Percentiles rank a stretch among this genome's conserved stretches.
Evolutionary conservation across 345 rosid species (phyloP).

Genomic region (Ceriops tagal): DNA sequence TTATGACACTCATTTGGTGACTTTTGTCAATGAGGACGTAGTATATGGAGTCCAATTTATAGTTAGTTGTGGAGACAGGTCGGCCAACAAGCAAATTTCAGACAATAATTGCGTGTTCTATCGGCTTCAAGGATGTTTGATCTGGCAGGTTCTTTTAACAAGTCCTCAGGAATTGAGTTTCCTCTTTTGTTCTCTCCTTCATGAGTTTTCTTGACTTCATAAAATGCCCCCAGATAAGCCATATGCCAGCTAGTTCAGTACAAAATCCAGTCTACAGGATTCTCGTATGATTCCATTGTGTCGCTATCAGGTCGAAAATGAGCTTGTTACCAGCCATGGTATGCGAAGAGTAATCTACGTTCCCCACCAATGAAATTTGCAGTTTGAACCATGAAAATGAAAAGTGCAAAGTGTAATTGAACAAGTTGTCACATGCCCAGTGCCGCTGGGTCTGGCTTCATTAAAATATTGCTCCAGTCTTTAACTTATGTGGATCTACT

Average conservation of each 20-base stretch:
- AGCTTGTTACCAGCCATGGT: conserved; percentile 10
- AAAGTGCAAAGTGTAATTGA: conserved; percentile 1
- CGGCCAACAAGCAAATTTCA: background rate
- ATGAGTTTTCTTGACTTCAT: background rate
- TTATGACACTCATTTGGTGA: too few species aligned
- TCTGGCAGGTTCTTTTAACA: background rate
- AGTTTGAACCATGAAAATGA: conserved; percentile 17
- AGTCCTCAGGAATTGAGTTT: background rate
- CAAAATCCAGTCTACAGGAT: conserved; percentile 20
- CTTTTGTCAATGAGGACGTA: too few species aligned
- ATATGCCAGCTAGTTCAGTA: conserved; percentile 23
- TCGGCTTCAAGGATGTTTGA: background rate
- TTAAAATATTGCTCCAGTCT: too few species aligned
- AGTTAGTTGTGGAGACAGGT: background rate
- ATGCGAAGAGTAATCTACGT: conserved; percentile 12
- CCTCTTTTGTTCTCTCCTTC: background rate
- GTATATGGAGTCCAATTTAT: too few species aligned
- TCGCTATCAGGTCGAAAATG: conserved; percentile 12
- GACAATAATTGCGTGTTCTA: background rate
- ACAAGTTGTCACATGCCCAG: conserved; percentile 29
- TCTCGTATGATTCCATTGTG: background rate
- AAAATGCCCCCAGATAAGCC: conserved; percentile 12
- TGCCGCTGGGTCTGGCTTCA: background rate
- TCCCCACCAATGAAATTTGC: conserved; percentile 1
- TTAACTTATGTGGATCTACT: background rate